Conservation (phyloP, 495 filamentous ascomycete species). For the Entonaema liquescens region DNA sequence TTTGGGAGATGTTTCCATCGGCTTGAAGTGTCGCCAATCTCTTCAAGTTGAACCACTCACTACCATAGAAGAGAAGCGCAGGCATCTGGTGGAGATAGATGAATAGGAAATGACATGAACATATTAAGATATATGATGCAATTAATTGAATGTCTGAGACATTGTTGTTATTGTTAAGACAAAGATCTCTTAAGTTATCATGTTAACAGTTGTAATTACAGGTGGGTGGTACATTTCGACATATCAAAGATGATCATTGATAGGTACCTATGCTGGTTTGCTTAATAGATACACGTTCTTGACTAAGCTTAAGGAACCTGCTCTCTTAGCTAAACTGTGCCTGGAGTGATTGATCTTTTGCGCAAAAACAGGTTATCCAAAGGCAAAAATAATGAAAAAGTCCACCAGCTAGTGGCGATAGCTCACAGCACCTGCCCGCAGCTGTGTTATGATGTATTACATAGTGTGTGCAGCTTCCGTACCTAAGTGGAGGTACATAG, state of each 20-base stretch:
- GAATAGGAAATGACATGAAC: neutral
- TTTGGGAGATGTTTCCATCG: slow-evolving; percentile 79
- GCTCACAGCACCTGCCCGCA: neutral
- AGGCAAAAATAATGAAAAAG: neutral
- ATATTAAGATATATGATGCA: neutral
- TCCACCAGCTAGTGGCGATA: neutral
- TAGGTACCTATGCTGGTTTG: neutral
- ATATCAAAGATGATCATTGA: neutral
- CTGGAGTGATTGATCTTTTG: neutral
- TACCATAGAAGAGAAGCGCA: neutral
- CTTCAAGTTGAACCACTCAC: neutral
- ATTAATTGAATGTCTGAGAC: too few relatives aligned
- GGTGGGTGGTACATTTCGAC: neutral
- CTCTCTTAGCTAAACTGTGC: neutral
- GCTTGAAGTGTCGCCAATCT: slow-evolving; percentile 10
- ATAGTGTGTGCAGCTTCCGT: neutral
- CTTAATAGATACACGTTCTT: neutral
- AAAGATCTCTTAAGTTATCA: neutral
- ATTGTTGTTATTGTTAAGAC: neutral
- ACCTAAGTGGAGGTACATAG: neutral
- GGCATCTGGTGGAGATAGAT: slow-evolving; percentile 3
- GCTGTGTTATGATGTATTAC: neutral
- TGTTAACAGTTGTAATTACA: too few relatives aligned
- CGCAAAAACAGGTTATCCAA: neutral
- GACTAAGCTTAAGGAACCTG: slow-evolving; percentile 1